These are phyloP conservation scores for Quercus berberidifolia DNA, from an alignment of 306 rosid genomes.

Conservation along the genomic window DNA sequence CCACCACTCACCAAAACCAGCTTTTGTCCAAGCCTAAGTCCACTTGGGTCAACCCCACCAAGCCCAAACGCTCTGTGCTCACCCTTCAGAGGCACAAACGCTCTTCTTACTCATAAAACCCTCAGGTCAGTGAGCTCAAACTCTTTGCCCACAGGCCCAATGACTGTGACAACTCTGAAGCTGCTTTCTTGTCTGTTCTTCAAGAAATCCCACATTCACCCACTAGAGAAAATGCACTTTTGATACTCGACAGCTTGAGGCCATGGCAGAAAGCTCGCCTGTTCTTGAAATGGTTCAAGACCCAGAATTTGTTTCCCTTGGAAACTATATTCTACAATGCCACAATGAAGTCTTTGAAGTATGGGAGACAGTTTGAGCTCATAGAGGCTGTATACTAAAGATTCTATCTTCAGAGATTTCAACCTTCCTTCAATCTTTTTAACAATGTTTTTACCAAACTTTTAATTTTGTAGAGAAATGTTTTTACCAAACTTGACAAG, in stretches of 20 bases:
- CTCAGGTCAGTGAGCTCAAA: constrained; percentile 58
- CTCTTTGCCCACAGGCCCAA: constrained; percentile 61
- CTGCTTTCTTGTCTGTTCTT: constrained; percentile 48
- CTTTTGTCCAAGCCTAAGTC: constrained; percentile 70
- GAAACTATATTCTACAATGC: constrained; percentile 94
- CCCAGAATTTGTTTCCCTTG: constrained; percentile 66
- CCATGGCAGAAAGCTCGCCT: constrained; percentile 72
- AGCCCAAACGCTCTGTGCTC: constrained; percentile 62
- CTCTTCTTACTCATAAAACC: constrained; percentile 45
- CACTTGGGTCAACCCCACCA: constrained; percentile 86
- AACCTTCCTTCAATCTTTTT: background rate
- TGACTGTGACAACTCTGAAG: constrained; percentile 36
- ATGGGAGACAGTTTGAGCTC: constrained; percentile 79
- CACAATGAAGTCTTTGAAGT: constrained; percentile 88
- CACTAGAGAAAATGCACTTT: constrained; percentile 60
- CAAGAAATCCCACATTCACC: constrained; percentile 63
- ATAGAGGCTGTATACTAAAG: constrained; percentile 31
- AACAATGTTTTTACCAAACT: background rate
- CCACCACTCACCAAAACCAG: constrained; percentile 31
- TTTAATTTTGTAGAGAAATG: no score
- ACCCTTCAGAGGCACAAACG: constrained; percentile 69
- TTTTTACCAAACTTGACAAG: background rate
- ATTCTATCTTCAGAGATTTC: background rate
- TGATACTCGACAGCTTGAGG: constrained; percentile 79
- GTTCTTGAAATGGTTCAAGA: constrained; percentile 77